Evolutionary conservation across 225 moss, liverwort and hornwort genomes (phyloP), one percentile per base, ranked within the genome.

Genomic region (Straminergon stramineum): DNA sequence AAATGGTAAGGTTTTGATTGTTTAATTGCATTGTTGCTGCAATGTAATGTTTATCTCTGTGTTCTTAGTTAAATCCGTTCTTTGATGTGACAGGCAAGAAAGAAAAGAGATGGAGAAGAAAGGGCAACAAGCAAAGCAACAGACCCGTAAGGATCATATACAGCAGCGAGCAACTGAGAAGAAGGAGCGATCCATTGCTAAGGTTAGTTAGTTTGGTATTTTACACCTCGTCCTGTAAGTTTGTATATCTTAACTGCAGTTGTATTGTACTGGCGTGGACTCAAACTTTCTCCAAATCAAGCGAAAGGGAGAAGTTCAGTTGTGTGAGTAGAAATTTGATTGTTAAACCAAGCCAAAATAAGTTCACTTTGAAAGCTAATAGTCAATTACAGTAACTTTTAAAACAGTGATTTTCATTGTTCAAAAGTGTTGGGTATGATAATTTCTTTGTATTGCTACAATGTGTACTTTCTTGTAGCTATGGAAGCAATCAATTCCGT

Each of bases 161-260:
- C 90, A 95, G 57, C 96, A 97, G 86, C 96, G 97, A 63, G 88
- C 94, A 87, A 91, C 95, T 64, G 92, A 95, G 41, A 96, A 92
- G 74, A 99, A 97, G 90, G 97, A 97, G 20, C 93, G 97, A 74
- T 87, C 96, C 63, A 96, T 99, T 85, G 93, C 96, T 22, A 97
- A 99, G 96, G 97, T 97, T 27, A 83, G 88, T 93, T 84, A 26
- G 80, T 85, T 86, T 52, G 61, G 77, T 51, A 35, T 61, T 45
- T 53, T 75, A 57, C 79, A 48, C 86, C 37, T 87, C 43, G 71
- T 87, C 37, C 83, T 85, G 24, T 32, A 34, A 48, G 32, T 78
- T 81, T 48, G 34, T 64, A n/a, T n/a, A n/a, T n/a, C n/a, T n/a
- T 61, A 75, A 37, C 39, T 85, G 82, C 48, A 43, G 81, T 87